A percentile compares a stretch with the other conserved stretches of the same genome.
Evolutionary conservation across 1,284 basidiomycete species (phyloP).

Genomic region (Trametes hirsuta): DNA sequence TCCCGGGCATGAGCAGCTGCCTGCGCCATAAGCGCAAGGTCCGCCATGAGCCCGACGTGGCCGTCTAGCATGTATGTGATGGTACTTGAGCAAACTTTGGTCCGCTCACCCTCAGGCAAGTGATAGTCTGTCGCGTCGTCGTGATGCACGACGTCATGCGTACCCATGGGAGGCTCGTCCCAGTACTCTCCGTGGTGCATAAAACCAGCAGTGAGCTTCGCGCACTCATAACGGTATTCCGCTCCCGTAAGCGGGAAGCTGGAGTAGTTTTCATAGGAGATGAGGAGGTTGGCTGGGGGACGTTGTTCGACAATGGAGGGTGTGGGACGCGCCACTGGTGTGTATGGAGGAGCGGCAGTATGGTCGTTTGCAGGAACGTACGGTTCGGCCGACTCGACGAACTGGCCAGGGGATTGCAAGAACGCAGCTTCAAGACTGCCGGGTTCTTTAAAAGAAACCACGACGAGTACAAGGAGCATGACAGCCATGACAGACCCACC

Average conservation of each 20-base stretch:
- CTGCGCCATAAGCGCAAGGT: conserved; percentile 68
- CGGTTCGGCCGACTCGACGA: conserved; percentile 15
- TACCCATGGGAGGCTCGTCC: conserved; percentile 40
- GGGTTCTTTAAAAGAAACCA: conserved; percentile 54
- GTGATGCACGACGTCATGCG: conserved; percentile 52
- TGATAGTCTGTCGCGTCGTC: conserved; percentile 40
- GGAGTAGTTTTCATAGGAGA: conserved; percentile 64
- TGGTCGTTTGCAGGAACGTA: conserved; percentile 3
- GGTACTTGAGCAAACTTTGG: conserved; percentile 55
- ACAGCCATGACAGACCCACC: conserved; percentile 50
- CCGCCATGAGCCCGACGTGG: conserved; percentile 61
- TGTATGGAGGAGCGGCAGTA: not conserved
- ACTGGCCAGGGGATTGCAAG: conserved; percentile 33
- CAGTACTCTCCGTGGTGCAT: conserved; percentile 62
- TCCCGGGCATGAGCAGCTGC: conserved; percentile 65
- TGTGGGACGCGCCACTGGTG: conserved; percentile 6
- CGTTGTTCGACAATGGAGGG: conserved; percentile 28
- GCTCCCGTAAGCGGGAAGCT: conserved; percentile 57
- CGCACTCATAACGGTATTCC: conserved; percentile 61
- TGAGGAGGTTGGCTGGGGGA: conserved; percentile 36
- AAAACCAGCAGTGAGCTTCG: conserved; percentile 48
- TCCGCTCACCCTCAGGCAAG: conserved; percentile 35
- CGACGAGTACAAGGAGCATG: conserved; percentile 52
- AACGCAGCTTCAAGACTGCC: conserved; percentile 50
- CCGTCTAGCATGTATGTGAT: conserved; percentile 75